Conservation (phyloP, 2,329 filamentous ascomycete genomes). For the Seiridium cupressi region DNA sequence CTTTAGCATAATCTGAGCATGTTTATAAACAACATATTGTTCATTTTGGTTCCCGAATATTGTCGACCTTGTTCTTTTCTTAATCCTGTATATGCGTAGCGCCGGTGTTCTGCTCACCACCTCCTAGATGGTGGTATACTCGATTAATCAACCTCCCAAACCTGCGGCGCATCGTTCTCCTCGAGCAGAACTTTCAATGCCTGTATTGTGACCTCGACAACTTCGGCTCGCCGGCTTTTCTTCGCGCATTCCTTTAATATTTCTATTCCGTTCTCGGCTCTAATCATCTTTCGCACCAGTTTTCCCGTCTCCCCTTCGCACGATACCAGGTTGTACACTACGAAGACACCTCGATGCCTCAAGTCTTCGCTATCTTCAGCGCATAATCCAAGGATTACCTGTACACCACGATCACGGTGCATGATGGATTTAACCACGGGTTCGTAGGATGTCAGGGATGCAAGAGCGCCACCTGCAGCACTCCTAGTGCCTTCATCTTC, state of each 20-base stretch:
- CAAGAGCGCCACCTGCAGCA: slow-evolving; percentile 85
- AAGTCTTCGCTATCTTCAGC: slow-evolving; percentile 69
- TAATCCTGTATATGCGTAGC: background rate
- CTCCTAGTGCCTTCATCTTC: slow-evolving; percentile 77
- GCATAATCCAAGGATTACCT: slow-evolving; percentile 79
- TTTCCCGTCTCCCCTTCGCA: slow-evolving; percentile 65
- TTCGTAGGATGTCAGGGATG: slow-evolving; percentile 78
- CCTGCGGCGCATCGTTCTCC: slow-evolving; percentile 15
- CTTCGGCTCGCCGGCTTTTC: slow-evolving; percentile 65
- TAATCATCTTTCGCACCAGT: slow-evolving; percentile 58
- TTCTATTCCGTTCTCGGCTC: slow-evolving; percentile 62
- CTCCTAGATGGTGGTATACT: background rate
- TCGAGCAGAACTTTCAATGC: slow-evolving; percentile 68
- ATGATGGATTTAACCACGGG: slow-evolving; percentile 70
- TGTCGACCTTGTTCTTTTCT: background rate
- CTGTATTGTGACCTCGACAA: slow-evolving; percentile 70
- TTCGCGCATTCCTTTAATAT: slow-evolving; percentile 68
- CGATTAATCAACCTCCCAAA: slow-evolving; percentile 4
- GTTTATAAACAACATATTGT: background rate
- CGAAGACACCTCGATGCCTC: slow-evolving; percentile 71
- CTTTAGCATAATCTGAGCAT: too few species aligned
- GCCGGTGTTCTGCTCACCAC: too few species aligned
- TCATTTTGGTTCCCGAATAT: background rate
- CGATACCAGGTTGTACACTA: slow-evolving; percentile 69
- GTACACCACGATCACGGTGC: slow-evolving; percentile 67